Evolutionary conservation across 1,284 basidiomycete species (phyloP).

Genomic region (Calocybe gambosa): DNA sequence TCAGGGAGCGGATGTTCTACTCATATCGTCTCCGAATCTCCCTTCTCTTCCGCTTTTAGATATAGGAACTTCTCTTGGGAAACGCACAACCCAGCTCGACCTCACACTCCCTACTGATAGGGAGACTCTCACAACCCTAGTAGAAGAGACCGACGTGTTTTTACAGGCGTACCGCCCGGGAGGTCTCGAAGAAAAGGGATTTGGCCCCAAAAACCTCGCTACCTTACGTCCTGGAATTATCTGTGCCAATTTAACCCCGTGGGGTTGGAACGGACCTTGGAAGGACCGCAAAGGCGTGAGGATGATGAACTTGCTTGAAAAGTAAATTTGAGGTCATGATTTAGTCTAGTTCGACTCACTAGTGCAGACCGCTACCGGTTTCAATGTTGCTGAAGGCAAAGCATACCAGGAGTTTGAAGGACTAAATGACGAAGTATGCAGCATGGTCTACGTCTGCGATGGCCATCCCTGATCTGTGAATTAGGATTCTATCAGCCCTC

Average conservation of each 20-base stretch:
- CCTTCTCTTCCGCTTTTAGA: constrained; percentile 52
- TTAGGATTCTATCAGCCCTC: constrained; percentile 25
- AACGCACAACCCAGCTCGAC: constrained; percentile 60
- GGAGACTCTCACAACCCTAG: constrained; percentile 31
- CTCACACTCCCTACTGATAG: constrained; percentile 31
- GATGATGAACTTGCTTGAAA: not conserved
- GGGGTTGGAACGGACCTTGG: constrained; percentile 60
- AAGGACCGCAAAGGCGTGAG: constrained; percentile 47
- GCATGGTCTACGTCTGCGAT: not conserved
- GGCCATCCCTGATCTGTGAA: not conserved
- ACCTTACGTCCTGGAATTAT: constrained; percentile 45
- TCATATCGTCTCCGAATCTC: constrained; percentile 50
- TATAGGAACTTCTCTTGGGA: constrained; percentile 58
- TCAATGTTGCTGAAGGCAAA: constrained; percentile 53
- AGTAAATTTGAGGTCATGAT: not conserved
- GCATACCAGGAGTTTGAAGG: constrained; percentile 33
- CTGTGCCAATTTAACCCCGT: constrained; percentile 53
- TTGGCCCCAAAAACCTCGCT: constrained; percentile 38
- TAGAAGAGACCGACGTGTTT: constrained; percentile 50
- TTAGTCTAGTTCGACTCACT: constrained; percentile 55
- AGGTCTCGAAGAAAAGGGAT: constrained; percentile 44
- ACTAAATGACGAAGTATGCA: not conserved
- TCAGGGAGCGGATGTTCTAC: constrained; percentile 57
- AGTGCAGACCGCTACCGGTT: constrained; percentile 60
- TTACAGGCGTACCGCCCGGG: constrained; percentile 63